Base-by-base conservation (phyloP, 805 yeast genomes). In the Schizosaccharomyces cryophilus region DNA sequence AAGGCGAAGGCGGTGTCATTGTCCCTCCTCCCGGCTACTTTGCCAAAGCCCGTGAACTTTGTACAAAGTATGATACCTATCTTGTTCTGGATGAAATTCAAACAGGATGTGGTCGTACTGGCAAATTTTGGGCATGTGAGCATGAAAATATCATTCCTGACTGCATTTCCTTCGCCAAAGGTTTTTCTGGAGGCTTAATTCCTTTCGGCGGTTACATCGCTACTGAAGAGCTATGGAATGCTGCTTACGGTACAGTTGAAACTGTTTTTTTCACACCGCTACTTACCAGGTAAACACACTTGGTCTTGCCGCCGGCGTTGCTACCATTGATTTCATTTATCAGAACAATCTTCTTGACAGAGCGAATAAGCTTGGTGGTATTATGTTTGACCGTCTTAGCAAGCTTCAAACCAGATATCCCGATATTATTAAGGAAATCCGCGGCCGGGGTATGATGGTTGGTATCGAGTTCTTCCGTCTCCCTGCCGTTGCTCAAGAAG, bases 271-370 rank as follows among this genome's bases (percentile, higher is more conserved):
- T 19, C 51, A 45, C 51, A 45, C 51, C 2, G 51, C 51, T 24
- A 54, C 40, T n/a, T 29, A 54, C 26, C 58, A 54, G 11, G 21
- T n/a, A 54, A 30, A 54, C 4, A 86, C 95, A 42, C 97, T 90
- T 73, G 97, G 97, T 61, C 89, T 96, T 40, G 90, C 97, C 24
- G 90, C 86, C 71, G 97, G 97, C 73, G 97, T 96, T 72, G 90
- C 87, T 74, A 96, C 97, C 65, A 78, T 90, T 70, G 89, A 95
- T 26, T 87, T 95, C 66, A 79, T 86, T 62, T 96, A 87, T 26
- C 93, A 96, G 63, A 82, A 87, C 69, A 65, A 68, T 70, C 30
- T 65, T 73, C 29, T 65, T 70, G 24, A 66, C 67, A 42, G 83
- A 83, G n/a, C 75, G 78, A 51, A 76, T 80, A 62, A 72, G 79